These are phyloP conservation scores for Jacaranda copaia DNA, from an alignment of 257 asterid genomes.

Conservation along the genomic window DNA sequence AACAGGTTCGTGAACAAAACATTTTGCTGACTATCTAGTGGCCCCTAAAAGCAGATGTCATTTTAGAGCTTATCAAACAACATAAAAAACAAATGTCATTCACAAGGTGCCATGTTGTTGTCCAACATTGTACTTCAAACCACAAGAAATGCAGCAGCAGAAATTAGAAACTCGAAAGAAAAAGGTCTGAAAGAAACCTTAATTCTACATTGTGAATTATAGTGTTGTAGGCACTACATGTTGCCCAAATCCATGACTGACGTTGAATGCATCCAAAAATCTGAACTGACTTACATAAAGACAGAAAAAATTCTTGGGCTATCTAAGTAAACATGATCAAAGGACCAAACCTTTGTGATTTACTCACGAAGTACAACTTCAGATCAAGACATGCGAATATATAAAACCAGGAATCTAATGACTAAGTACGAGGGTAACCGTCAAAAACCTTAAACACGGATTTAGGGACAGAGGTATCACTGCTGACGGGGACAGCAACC, in stretches of 20 bases:
- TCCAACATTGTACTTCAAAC: conserved; percentile 12
- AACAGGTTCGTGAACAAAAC: background rate
- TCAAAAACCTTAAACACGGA: conserved; percentile 59
- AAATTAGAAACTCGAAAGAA: background rate
- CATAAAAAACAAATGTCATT: background rate
- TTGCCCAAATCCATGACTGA: conserved; percentile 9
- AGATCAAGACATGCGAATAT: conserved; percentile 12
- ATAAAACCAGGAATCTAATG: background rate
- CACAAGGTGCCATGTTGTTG: conserved; percentile 1
- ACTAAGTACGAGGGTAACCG: background rate
- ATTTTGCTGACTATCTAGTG: background rate
- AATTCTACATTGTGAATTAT: background rate
- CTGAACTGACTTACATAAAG: conserved; percentile 1
- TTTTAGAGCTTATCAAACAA: conserved; percentile 25
- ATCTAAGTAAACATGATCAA: background rate
- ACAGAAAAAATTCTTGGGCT: background rate
- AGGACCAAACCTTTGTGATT: background rate
- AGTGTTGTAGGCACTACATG: background rate
- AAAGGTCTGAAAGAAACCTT: background rate
- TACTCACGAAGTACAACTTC: conserved; percentile 14
- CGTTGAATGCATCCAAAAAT: background rate
- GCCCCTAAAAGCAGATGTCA: background rate
- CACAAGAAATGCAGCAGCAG: background rate
- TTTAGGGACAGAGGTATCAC: conserved; percentile 52
- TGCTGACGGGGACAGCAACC: conserved; percentile 49